A percentile compares a stretch with the other conserved stretches of the same genome.
These are phyloP conservation scores for Cryoendolithus antarcticus DNA, from an alignment of 2,329 filamentous ascomycete genomes.

Conservation along the genomic window DNA sequence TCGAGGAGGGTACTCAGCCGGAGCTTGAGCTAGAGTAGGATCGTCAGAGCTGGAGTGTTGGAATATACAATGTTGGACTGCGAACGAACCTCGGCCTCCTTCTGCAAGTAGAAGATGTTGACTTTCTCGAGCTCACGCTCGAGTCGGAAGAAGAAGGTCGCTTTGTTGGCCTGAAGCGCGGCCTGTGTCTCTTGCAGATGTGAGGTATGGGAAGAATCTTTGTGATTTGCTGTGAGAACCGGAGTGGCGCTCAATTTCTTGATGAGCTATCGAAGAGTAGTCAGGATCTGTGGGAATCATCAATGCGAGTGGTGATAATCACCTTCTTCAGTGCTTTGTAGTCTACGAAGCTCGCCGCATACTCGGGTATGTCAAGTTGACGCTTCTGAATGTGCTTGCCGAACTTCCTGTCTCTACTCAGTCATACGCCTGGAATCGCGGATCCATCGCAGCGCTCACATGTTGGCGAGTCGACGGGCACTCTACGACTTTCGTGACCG, in stretches of 20 bases:
- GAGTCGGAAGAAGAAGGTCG: conserved; percentile 95
- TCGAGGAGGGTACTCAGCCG: conserved; percentile 84
- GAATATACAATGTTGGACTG: too few relatives aligned
- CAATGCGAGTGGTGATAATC: conserved; percentile 10
- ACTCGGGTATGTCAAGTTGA: conserved; percentile 97
- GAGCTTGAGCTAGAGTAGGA: conserved; percentile 61
- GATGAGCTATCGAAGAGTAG: conserved; percentile 58
- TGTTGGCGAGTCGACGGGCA: too few relatives aligned
- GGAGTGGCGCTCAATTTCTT: conserved; percentile 94
- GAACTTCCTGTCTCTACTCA: conserved; percentile 65
- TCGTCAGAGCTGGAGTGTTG: too few relatives aligned
- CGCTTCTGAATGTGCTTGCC: conserved; percentile 98
- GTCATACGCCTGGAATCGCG: too few relatives aligned
- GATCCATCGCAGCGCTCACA: too few relatives aligned
- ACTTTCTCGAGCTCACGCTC: conserved; percentile 98
- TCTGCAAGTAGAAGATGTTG: conserved; percentile 94
- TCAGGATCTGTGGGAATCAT: neutral
- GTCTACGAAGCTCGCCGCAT: conserved; percentile 97
- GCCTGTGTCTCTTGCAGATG: conserved; percentile 60
- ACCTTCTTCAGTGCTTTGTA: conserved; percentile 99
- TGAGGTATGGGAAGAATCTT: conserved; percentile 30
- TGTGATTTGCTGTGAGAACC: conserved; percentile 64
- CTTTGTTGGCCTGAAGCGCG: conserved; percentile 89
- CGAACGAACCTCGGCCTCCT: conserved; percentile 76
- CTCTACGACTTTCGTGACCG: too few relatives aligned